Conservation (phyloP, 2,329 filamentous ascomycete species). For the Cordyceps farinosa region DNA sequence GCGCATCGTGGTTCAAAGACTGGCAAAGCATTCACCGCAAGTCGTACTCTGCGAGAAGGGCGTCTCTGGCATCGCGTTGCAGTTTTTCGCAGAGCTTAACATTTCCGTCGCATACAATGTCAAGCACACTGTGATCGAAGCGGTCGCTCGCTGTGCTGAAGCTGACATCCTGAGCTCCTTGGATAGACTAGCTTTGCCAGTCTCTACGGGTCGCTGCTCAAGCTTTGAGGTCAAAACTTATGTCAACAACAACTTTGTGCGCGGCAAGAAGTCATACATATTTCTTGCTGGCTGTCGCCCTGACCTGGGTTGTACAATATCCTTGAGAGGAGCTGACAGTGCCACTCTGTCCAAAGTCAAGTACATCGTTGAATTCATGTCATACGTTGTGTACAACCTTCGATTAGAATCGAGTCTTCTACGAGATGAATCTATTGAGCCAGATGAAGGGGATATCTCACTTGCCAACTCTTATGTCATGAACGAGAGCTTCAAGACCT, state of each 20-base stretch:
- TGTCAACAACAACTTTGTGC: conserved; percentile 69
- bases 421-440: conserved; percentile 86
- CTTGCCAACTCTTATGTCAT: conserved; percentile 40
- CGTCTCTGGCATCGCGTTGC: conserved; percentile 84
- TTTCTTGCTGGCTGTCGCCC: conserved; percentile 88
- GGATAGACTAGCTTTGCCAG: conserved; percentile 75
- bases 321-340: conserved; percentile 75
- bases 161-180: conserved; percentile 92
- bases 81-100: conserved; percentile 81
- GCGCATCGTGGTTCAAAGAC: conserved; percentile 85
- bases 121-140: conserved; percentile 91
- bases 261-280: conserved; percentile 89
- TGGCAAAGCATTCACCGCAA: conserved; percentile 79
- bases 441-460: conserved; percentile 52
- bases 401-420: conserved; percentile 93
- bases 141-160: conserved; percentile 87
- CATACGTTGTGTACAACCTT: conserved; percentile 96
- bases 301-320: conserved; percentile 91
- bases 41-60: conserved; percentile 89
- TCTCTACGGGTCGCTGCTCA: conserved; percentile 74
- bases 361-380: conserved; percentile 95
- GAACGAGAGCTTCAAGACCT: conserved; percentile 37
- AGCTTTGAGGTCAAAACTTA: conserved; percentile 96
- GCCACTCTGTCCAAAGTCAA: conserved; percentile 75
- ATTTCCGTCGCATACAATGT: conserved; percentile 96